These are phyloP conservation scores for Malbranchea cinnamomea DNA, from an alignment of 2,329 filamentous ascomycete genomes.

Conservation along the genomic window DNA sequence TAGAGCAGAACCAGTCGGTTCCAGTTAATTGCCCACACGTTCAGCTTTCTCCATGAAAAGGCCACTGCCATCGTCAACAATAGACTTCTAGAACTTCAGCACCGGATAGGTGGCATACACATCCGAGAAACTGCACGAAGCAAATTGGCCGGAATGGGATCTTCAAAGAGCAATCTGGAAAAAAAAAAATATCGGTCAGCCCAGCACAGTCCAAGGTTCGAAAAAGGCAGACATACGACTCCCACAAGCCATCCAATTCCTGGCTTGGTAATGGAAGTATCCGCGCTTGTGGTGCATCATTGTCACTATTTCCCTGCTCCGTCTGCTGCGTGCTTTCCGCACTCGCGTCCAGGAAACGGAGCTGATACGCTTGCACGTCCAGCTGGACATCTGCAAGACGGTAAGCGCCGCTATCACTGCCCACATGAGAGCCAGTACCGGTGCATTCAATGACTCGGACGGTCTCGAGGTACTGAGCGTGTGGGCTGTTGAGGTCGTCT, in stretches of 20 bases:
- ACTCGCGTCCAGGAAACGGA: slow-evolving; percentile 11
- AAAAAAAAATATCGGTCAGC: no score
- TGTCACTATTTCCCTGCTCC: slow-evolving; percentile 11
- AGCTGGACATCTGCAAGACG: slow-evolving; percentile 21
- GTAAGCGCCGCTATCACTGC: slow-evolving; percentile 14
- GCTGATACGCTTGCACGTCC: slow-evolving; percentile 29
- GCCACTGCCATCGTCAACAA: slow-evolving; percentile 11
- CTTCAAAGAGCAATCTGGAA: slow-evolving; percentile 27
- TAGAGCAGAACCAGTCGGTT: slow-evolving; percentile 60
- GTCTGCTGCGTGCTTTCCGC: slow-evolving; percentile 12
- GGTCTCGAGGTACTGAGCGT: slow-evolving; percentile 17
- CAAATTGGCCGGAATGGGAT: slow-evolving; percentile 26
- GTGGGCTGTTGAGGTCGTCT: slow-evolving; percentile 15
- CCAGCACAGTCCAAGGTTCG: not conserved
- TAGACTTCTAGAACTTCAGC: not conserved
- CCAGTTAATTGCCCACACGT: slow-evolving; percentile 28
- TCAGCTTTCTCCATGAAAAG: slow-evolving; percentile 20
- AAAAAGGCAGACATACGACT: slow-evolving; percentile 19
- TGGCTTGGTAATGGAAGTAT: slow-evolving; percentile 23
- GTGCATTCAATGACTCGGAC: slow-evolving; percentile 27
- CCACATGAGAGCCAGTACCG: slow-evolving; percentile 13
- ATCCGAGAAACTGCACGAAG: slow-evolving; percentile 28
- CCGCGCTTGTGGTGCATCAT: slow-evolving; percentile 17
- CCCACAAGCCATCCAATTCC: slow-evolving; percentile 29
- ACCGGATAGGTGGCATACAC: slow-evolving; percentile 12